Evolutionary conservation across 805 yeast genomes (phyloP).

Genomic region (Wickerhamiella hasegawae): DNA sequence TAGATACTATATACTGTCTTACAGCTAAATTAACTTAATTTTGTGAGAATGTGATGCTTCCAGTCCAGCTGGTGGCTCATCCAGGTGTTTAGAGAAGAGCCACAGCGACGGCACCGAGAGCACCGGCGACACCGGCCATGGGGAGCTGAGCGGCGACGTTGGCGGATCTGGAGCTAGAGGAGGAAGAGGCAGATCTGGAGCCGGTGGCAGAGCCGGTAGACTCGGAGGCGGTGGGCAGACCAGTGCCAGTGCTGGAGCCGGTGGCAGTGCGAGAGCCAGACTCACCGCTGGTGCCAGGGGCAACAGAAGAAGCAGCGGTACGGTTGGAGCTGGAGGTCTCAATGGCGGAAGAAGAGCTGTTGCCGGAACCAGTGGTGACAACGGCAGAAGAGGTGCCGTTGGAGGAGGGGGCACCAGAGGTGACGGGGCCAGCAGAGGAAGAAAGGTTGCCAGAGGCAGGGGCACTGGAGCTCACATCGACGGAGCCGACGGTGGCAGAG

Average conservation of each 20-base stretch:
- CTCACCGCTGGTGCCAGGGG: not conserved
- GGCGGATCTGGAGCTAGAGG: constrained; percentile 3
- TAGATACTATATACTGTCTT: too few relatives aligned
- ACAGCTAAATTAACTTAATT: too few relatives aligned
- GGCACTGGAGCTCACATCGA: constrained; percentile 5
- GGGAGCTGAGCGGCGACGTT: constrained; percentile 1
- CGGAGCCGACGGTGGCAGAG: constrained; percentile 4
- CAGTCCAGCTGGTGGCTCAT: too few relatives aligned
- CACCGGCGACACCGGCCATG: constrained; percentile 1
- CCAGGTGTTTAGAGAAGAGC: not conserved
- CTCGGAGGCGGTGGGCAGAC: constrained; percentile 7
- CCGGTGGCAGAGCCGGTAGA: constrained; percentile 18
- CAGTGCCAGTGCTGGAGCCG: constrained; percentile 1
- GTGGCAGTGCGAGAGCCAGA: not conserved
- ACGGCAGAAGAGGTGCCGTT: constrained; percentile 4
- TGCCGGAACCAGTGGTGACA: constrained; percentile 2
- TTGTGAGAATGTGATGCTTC: too few relatives aligned
- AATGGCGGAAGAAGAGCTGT: constrained; percentile 4
- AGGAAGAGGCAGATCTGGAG: constrained; percentile 6
- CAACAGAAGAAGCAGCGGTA: constrained; percentile 3
- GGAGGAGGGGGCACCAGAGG: constrained; percentile 4
- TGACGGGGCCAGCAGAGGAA: constrained; percentile 7
- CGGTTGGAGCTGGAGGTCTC: constrained; percentile 1
- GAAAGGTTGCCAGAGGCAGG: constrained; percentile 7
- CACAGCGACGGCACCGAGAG: not conserved